Evolutionary conservation across 164 flowering plant genomes (phyloP).

Genomic region (Magnolia changhungtana): DNA sequence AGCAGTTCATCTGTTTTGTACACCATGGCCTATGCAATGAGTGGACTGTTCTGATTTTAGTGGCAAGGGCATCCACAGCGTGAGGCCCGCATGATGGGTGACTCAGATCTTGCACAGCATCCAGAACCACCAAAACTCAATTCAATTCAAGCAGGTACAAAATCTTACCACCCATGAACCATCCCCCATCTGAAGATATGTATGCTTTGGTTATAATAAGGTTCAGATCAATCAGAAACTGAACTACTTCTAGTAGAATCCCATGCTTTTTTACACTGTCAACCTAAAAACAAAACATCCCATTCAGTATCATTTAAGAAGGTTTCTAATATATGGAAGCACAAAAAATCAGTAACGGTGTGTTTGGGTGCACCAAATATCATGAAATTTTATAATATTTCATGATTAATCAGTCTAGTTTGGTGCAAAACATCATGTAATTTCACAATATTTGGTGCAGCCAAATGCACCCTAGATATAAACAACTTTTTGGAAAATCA

Average conservation of each 20-base stretch:
- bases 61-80: too few relatives aligned
- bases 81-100: too few relatives aligned
- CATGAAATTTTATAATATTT: not conserved
- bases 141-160: not conserved
- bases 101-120: too few relatives aligned
- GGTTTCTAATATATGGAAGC: too few relatives aligned
- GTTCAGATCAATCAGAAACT: conserved; percentile 77
- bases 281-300: conserved; percentile 43
- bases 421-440: too few relatives aligned
- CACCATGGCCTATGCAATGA: too few relatives aligned
- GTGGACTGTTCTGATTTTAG: too few relatives aligned
- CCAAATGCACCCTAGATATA: not conserved
- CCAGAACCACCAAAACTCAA: too few relatives aligned
- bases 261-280: conserved; percentile 86
- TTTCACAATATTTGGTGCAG: not conserved
- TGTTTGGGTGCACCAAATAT: too few relatives aligned
- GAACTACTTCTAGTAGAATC: conserved; percentile 74
- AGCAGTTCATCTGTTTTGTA: too few relatives aligned
- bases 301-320: not conserved
- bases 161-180: conserved; percentile 94
- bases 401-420: not conserved
- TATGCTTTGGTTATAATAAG: conserved; percentile 75
- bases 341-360: not conserved
- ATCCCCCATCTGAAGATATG: conserved; percentile 85
- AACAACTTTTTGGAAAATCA: not conserved